phyloP scores from a whole-genome alignment of 2,329 filamentous ascomycete species.

The Kalaharituber pfeilii region DNA sequence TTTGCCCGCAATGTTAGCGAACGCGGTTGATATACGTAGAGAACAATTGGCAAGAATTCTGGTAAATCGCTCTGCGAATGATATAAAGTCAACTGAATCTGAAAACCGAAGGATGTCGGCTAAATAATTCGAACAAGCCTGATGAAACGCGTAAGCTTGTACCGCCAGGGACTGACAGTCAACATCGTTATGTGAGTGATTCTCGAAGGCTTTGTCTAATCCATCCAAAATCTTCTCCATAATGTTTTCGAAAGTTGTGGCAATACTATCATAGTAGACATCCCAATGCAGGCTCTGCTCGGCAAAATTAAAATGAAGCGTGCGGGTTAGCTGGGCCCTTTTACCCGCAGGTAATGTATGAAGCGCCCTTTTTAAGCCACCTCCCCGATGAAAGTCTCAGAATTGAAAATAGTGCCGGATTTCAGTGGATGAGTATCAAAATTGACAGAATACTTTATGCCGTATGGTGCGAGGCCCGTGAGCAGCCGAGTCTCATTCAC shows the following conservation, averaged over 20 bases:
- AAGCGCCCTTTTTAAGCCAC: constrained; percentile 16
- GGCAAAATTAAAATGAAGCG: neutral
- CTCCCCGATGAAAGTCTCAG: constrained; percentile 20
- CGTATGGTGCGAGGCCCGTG: constrained; percentile 10
- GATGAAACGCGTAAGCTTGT: constrained; percentile 14
- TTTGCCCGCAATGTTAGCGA: constrained; percentile 3
- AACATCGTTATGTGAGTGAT: constrained; percentile 1
- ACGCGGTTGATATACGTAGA: constrained; percentile 8
- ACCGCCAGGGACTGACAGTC: constrained; percentile 5
- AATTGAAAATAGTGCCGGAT: constrained; percentile 17
- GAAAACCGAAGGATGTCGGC: constrained; percentile 17
- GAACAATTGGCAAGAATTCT: constrained; percentile 14
- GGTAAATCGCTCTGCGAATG: constrained; percentile 18
- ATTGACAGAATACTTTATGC: constrained; percentile 18
- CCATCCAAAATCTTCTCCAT: constrained; percentile 13
- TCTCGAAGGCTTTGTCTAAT: constrained; percentile 13
- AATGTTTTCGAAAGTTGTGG: constrained; percentile 18
- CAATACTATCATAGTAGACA: constrained; percentile 20
- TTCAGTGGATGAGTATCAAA: constrained; percentile 18
- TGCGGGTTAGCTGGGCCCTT: neutral
- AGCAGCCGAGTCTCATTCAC: neutral
- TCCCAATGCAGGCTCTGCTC: constrained; percentile 16
- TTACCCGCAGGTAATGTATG: constrained; percentile 9
- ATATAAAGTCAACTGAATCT: constrained; percentile 20
- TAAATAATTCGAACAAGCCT: constrained; percentile 18